Percentiles rank a stretch among this genome's conserved stretches.
These are phyloP conservation scores for Rhodamnia argentea DNA, from an alignment of 345 rosid genomes.

Conservation along the genomic window DNA sequence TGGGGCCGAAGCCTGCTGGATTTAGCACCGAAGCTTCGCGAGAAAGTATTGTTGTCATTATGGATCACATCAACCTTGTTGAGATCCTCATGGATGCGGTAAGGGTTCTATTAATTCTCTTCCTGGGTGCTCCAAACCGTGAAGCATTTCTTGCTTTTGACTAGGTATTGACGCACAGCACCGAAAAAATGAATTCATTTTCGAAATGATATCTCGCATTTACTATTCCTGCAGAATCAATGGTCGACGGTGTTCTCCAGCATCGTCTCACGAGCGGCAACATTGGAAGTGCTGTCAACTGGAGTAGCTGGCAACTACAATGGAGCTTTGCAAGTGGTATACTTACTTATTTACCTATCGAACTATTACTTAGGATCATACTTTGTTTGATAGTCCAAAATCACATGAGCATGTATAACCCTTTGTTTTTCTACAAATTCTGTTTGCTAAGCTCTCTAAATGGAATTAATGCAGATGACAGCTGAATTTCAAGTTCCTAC, in stretches of 20 bases:
- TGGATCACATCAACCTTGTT: constrained; percentile 59
- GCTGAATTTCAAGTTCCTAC: constrained; percentile 75
- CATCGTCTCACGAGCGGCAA: constrained; percentile 54
- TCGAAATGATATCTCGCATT: neutral
- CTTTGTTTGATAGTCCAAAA: neutral
- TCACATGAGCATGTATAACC: neutral
- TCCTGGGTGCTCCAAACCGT: neutral
- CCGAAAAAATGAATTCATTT: neutral
- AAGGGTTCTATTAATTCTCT: neutral
- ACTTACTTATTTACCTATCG: neutral
- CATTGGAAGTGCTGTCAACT: constrained; percentile 49
- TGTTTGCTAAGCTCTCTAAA: neutral
- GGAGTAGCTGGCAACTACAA: constrained; percentile 61
- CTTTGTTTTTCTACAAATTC: neutral
- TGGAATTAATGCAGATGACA: constrained; percentile 42
- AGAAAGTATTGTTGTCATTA: constrained; percentile 50
- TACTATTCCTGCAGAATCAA: constrained; percentile 34
- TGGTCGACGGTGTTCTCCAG: constrained; percentile 74
- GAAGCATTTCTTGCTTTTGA: neutral
- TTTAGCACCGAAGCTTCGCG: constrained; percentile 73
- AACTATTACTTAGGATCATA: neutral
- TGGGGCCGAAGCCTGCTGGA: constrained; percentile 54
- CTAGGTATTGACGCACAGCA: neutral
- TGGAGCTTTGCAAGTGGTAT: constrained; percentile 63
- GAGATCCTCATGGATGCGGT: constrained; percentile 84